phyloP scores from a whole-genome alignment of 2,329 filamentous ascomycete genomes.

The Tolypocladium endophyticum region DNA sequence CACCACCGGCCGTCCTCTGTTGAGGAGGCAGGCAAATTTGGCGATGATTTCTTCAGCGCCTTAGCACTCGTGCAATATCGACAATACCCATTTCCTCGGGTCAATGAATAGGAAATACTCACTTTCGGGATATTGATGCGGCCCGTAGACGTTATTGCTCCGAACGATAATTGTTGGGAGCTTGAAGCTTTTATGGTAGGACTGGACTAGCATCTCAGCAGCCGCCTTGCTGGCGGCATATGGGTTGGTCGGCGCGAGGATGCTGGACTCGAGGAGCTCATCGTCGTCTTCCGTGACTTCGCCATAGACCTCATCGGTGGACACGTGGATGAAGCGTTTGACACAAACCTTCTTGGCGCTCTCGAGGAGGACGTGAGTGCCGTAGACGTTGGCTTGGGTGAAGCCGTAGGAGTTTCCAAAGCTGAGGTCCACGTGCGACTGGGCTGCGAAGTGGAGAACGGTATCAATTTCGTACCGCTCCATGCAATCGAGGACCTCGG shows the following conservation, averaged over 20 bases:
- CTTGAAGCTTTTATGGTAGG: slow-evolving; percentile 77
- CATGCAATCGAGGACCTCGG: slow-evolving; percentile 60
- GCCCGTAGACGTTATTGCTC: slow-evolving; percentile 79
- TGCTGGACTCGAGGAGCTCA: slow-evolving; percentile 62
- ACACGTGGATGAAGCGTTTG: slow-evolving; percentile 69
- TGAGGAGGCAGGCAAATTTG: slow-evolving; percentile 66
- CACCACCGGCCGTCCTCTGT: slow-evolving; percentile 54
- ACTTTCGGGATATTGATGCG: slow-evolving; percentile 79
- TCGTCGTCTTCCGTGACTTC: slow-evolving; percentile 64
- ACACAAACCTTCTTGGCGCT: slow-evolving; percentile 62
- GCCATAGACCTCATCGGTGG: slow-evolving; percentile 78
- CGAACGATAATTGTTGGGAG: slow-evolving; percentile 70
- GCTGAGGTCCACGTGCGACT: slow-evolving; percentile 73
- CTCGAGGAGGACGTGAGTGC: slow-evolving; percentile 74
- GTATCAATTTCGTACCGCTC: slow-evolving; percentile 65
- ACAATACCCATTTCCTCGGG: not conserved
- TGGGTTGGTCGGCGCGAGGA: slow-evolving; percentile 70
- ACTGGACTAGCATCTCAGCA: slow-evolving; percentile 77
- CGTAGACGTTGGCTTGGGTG: slow-evolving; percentile 72
- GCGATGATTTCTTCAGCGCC: slow-evolving; percentile 63
- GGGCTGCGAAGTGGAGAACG: slow-evolving; percentile 76
- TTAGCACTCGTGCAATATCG: not conserved
- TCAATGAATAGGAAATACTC: slow-evolving; percentile 18
- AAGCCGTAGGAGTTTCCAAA: slow-evolving; percentile 78
- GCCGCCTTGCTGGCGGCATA: slow-evolving; percentile 74